Conservation (phyloP, 306 rosid species). For the Prunus davidiana region DNA sequence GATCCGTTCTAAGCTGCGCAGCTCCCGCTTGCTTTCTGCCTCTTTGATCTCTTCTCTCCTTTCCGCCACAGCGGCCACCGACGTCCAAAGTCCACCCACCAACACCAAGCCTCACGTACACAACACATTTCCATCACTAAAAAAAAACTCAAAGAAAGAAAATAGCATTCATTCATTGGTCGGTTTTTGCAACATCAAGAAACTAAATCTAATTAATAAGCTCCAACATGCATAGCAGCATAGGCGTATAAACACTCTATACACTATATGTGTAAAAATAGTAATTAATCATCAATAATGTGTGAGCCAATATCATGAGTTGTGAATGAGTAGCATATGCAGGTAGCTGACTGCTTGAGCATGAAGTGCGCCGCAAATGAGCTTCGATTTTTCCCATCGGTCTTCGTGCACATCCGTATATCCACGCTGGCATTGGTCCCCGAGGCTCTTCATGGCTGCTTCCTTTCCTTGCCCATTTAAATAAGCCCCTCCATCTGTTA, state of each 20-base stretch:
- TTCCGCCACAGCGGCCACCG: slow-evolving; percentile 40
- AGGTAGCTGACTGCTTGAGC: slow-evolving; percentile 23
- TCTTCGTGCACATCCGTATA: neutral
- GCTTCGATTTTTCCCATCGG: slow-evolving; percentile 16
- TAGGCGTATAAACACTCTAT: neutral
- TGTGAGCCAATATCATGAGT: neutral
- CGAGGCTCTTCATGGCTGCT: neutral
- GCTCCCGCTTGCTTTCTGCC: slow-evolving; percentile 33
- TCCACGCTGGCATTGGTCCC: slow-evolving; percentile 13
- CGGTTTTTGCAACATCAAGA: neutral
- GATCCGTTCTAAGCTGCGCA: slow-evolving; percentile 68
- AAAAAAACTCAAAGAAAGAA: neutral
- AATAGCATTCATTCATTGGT: neutral
- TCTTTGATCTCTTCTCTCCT: slow-evolving; percentile 21
- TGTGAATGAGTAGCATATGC: slow-evolving; percentile 10
- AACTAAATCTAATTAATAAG: neutral
- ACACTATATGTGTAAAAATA: neutral
- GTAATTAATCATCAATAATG: neutral
- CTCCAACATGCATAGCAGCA: neutral
- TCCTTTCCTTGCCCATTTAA: neutral
- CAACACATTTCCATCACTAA: neutral
- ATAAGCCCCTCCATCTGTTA: neutral
- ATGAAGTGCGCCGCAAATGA: slow-evolving; percentile 35
- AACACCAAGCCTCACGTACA: neutral
- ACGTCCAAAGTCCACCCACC: slow-evolving; percentile 16